Conservation (phyloP, 768 basidiomycete species). For the Hirschioporus abietinus region DNA sequence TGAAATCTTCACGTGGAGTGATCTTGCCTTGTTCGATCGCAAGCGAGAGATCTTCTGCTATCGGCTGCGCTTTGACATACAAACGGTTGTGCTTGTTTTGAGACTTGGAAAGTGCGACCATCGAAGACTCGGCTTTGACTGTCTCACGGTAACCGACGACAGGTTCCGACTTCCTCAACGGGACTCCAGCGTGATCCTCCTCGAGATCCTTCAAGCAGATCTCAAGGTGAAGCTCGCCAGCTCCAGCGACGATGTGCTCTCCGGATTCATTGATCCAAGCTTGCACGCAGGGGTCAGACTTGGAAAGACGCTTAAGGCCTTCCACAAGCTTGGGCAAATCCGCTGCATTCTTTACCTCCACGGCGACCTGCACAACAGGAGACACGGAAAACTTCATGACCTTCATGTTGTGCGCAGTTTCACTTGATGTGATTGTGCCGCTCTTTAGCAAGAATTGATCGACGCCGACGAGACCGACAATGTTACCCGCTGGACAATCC, state of each 20-base stretch:
- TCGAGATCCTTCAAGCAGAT: constrained; percentile 99
- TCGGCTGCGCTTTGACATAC: constrained; percentile 86
- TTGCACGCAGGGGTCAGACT: constrained; percentile 99
- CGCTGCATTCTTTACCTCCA: constrained; percentile 99
- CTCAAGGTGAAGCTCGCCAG: constrained; percentile 98
- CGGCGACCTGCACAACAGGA: constrained; percentile 97
- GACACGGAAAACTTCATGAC: constrained; percentile 99
- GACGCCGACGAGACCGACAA: constrained; percentile 97
- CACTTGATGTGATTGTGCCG: constrained; percentile 94
- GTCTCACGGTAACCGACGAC: constrained; percentile 99
- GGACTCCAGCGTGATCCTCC: constrained; percentile 99
- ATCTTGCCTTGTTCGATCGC: constrained; percentile 89
- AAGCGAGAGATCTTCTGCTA: constrained; percentile 90
- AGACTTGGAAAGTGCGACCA: constrained; percentile 96
- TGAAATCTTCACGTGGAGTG: constrained; percentile 94
- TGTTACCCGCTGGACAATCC: constrained; percentile 99
- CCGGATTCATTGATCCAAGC: constrained; percentile 88
- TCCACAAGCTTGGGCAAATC: constrained; percentile 99
- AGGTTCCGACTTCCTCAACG: constrained; percentile 95
- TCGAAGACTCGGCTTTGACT: constrained; percentile 91
- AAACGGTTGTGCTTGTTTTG: constrained; percentile 99
- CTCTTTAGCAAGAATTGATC: constrained; percentile 99
- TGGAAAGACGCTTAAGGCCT: constrained; percentile 99
- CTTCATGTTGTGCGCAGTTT: constrained; percentile 99
- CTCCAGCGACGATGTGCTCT: constrained; percentile 98